Conservation (phyloP, 805 yeast species). For the Yarrowia porcina region DNA sequence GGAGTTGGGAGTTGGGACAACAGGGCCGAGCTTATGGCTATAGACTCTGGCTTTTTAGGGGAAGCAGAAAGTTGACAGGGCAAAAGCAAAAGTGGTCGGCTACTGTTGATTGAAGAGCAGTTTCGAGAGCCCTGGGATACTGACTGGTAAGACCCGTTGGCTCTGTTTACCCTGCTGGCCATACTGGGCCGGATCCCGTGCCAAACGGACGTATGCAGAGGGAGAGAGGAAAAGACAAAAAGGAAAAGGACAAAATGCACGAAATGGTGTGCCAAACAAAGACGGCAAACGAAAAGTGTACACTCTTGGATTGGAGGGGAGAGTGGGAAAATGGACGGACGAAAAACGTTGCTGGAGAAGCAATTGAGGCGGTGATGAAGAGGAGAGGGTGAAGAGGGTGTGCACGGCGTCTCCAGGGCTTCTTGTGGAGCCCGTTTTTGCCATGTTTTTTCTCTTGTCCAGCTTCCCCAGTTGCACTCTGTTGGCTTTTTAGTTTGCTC, state of each 20-base stretch:
- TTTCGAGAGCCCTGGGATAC: too few relatives aligned
- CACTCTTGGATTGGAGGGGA: background rate
- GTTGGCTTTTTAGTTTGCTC: slow-evolving; percentile 19
- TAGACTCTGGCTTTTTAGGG: background rate
- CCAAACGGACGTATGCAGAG: too few relatives aligned
- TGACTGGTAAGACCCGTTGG: too few relatives aligned
- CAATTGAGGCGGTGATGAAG: too few relatives aligned
- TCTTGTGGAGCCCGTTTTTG: too few relatives aligned
- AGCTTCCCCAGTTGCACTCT: background rate
- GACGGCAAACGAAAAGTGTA: slow-evolving; percentile 7
- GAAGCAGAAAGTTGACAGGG: background rate
- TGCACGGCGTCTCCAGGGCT: too few relatives aligned
- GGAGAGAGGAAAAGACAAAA: background rate
- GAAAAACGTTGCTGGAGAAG: too few relatives aligned
- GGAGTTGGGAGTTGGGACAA: background rate
- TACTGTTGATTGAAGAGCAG: too few relatives aligned
- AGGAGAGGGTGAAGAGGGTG: too few relatives aligned
- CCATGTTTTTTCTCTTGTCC: too few relatives aligned
- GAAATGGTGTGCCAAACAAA: background rate
- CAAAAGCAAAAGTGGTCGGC: slow-evolving; percentile 3
- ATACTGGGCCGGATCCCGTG: too few relatives aligned
- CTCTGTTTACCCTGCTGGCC: too few relatives aligned
- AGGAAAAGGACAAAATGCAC: background rate
- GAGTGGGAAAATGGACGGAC: background rate
- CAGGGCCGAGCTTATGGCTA: background rate